Evolutionary conservation across 1,284 basidiomycete species (phyloP).

Genomic region (Ceratobasidium sp.): DNA sequence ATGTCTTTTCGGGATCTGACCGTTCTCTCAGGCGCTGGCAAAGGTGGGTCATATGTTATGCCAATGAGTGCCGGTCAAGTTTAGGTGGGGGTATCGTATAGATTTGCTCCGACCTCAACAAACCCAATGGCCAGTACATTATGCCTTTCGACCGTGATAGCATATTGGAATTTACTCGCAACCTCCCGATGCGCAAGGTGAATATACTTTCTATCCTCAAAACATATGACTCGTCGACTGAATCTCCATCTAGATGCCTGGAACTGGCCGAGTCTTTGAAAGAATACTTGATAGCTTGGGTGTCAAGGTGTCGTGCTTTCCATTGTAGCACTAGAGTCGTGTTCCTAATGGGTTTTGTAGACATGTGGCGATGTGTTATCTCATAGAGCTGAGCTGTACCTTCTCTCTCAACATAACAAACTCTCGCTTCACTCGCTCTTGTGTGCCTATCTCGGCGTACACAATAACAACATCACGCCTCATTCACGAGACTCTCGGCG

Average conservation of each 20-base stretch:
- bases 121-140: slow-evolving; percentile 91
- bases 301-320: slow-evolving; percentile 72
- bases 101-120: slow-evolving; percentile 96
- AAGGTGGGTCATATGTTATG: slow-evolving; percentile 67
- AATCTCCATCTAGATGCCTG: slow-evolving; percentile 84
- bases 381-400: slow-evolving; percentile 75
- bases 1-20: slow-evolving; percentile 33
- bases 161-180: slow-evolving; percentile 79
- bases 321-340: slow-evolving; percentile 30
- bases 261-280: slow-evolving; percentile 89
- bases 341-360: slow-evolving; percentile 58
- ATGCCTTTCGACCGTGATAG: slow-evolving; percentile 74
- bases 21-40: slow-evolving; percentile 67
- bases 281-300: slow-evolving; percentile 86
- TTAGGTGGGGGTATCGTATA: slow-evolving; percentile 56
- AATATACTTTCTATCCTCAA: neutral
- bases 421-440: slow-evolving; percentile 82
- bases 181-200: slow-evolving; percentile 78
- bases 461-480: slow-evolving; percentile 83
- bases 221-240: slow-evolving; percentile 50
- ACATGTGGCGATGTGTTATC: slow-evolving; percentile 88
- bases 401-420: slow-evolving; percentile 80
- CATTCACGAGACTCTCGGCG: slow-evolving; percentile 83
- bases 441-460: slow-evolving; percentile 84
- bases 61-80: neutral